Evolutionary conservation across 2,329 filamentous ascomycete species (phyloP).

Genomic region (Fusarium fracticaudum): DNA sequence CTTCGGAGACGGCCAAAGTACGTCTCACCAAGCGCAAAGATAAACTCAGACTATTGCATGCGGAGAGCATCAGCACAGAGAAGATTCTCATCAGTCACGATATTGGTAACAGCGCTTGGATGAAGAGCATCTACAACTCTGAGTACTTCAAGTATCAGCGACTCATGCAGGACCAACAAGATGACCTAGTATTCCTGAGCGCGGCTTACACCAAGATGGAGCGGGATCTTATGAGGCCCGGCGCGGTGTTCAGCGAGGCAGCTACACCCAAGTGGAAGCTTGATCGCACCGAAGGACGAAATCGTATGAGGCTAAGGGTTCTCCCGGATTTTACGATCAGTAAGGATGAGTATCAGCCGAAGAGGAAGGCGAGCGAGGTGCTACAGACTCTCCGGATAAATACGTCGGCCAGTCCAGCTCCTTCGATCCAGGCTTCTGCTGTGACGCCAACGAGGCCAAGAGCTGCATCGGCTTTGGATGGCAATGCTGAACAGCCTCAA

Average conservation of each 20-base stretch:
- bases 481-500: constrained; percentile 26
- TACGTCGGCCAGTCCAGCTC: constrained; percentile 36
- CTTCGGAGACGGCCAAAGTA: constrained; percentile 76
- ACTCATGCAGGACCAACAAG: constrained; percentile 90
- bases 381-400: constrained; percentile 50
- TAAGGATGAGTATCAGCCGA: constrained; percentile 83
- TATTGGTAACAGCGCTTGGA: constrained; percentile 87
- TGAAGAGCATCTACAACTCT: constrained; percentile 92
- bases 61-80: constrained; percentile 73
- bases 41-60: constrained; percentile 81
- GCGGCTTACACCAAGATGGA: constrained; percentile 82
- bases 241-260: constrained; percentile 78
- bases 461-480: constrained; percentile 36
- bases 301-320: constrained; percentile 90
- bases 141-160: constrained; percentile 94
- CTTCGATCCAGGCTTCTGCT: constrained; percentile 30
- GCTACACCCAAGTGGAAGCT: constrained; percentile 83
- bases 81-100: constrained; percentile 84
- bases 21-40: constrained; percentile 82
- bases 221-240: constrained; percentile 79
- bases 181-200: constrained; percentile 81
- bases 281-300: constrained; percentile 93
- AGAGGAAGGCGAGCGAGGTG: constrained; percentile 69
- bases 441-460: constrained; percentile 25
- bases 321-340: constrained; percentile 78